Evolutionary conservation across 2,329 filamentous ascomycete genomes (phyloP), one percentile per base, ranked within the genome.

Genomic region (Fusarium buxicola): DNA sequence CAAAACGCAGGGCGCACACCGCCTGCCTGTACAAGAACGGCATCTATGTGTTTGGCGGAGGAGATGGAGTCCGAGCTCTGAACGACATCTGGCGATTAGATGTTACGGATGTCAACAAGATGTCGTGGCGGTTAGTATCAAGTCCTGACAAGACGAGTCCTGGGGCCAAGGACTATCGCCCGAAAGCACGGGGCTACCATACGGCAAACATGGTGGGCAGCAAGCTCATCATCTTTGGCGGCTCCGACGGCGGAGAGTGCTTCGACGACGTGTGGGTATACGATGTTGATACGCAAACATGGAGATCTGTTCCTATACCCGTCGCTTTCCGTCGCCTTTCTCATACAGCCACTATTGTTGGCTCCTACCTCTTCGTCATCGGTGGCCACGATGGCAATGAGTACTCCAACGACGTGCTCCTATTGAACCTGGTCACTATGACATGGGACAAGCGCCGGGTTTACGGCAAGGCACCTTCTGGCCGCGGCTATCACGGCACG

Each of bases 251-350:
- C 63, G 86, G 86, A 47, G 87, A 90, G 75, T 91, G 88, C 75
- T 91, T 91, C 76, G 84, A 88, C 72, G 88, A 91, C 69, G 88
- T 91, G 35, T 91, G 88, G 88, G 84, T 91, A 27, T 90, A 89
- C 76, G 87, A 91, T 71, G 84, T 90, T 7, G 87, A 90, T 46
- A 82, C 80, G 34, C 80, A 84, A 55, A 65, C 78, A 21, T 91
- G 89, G 86, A 85, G 83, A 58, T 71, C 78, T 7, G 87, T 89
- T 52, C 73, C 78, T 55, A 87, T 89, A 21, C 82, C 86, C 16
- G 72, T 85, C 31, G 85, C 85, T n/a, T 89, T 83, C 73, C 84
- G 86, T 34, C 84, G 88, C 16, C 80, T 91, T 46, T 89, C 86
- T 21, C 88, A 91, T 72, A 89, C 88, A 24, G 85, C 88, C 36